Percentiles rank a stretch among this genome's conserved stretches.
phyloP scores from a whole-genome alignment of 2,329 filamentous ascomycete genomes.

The Aspergillus oerlinghausenensis region DNA sequence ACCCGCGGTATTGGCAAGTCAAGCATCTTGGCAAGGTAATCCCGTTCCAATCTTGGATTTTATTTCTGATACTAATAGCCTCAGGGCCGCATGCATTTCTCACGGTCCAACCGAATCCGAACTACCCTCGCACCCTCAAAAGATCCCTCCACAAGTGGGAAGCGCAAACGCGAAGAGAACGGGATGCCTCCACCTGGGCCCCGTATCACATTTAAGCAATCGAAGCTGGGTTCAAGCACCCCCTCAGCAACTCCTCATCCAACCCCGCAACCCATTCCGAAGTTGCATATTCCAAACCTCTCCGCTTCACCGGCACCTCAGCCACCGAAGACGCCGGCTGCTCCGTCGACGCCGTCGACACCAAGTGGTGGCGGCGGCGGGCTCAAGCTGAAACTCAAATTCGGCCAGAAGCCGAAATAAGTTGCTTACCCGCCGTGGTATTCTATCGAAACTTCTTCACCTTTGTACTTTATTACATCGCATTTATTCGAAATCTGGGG shows the following conservation, averaged over 20 bases:
- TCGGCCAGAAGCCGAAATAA: slow-evolving; percentile 32
- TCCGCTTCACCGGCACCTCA: slow-evolving; percentile 23
- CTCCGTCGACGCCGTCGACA: slow-evolving; percentile 28
- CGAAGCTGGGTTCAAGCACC: slow-evolving; percentile 28
- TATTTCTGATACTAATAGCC: background rate
- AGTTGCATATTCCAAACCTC: slow-evolving; percentile 31
- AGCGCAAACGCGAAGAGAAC: slow-evolving; percentile 39
- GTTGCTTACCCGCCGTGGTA: background rate
- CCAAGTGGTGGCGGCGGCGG: slow-evolving; percentile 27
- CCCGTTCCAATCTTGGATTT: background rate
- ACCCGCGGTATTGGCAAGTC: slow-evolving; percentile 55
- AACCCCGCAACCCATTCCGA: slow-evolving; percentile 22
- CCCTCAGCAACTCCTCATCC: slow-evolving; percentile 20
- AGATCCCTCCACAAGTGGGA: slow-evolving; percentile 21
- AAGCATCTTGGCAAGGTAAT: slow-evolving; percentile 50
- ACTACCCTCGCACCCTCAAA: slow-evolving; percentile 32
- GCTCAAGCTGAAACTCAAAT: slow-evolving; percentile 42
- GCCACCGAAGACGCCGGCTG: slow-evolving; percentile 21
- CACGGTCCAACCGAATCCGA: slow-evolving; percentile 34
- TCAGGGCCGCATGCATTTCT: slow-evolving; percentile 43
- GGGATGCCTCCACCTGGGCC: slow-evolving; percentile 31
- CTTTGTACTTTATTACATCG: slow-evolving; percentile 12
- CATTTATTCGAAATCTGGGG: slow-evolving; percentile 2
- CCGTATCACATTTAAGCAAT: slow-evolving; percentile 41
- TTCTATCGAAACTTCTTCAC: slow-evolving; percentile 6